Conservation (phyloP, 768 basidiomycete genomes). For the Paxillus involutus region DNA sequence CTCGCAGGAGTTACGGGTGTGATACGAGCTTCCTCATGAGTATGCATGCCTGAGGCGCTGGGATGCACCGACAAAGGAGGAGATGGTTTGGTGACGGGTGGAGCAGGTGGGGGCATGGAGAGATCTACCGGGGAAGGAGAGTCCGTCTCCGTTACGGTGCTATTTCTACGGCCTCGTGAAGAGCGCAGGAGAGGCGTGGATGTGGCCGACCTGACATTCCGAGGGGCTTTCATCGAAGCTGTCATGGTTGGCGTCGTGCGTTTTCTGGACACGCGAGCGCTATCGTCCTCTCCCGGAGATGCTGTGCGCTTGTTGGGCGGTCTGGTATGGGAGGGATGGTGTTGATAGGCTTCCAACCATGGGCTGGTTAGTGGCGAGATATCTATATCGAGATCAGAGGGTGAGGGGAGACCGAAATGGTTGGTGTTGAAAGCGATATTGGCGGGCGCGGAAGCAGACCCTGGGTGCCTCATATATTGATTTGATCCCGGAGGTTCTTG, state of each 20-base stretch:
- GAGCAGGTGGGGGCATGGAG: constrained; percentile 84
- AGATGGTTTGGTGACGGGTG: constrained; percentile 33
- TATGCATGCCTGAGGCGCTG: constrained; percentile 2
- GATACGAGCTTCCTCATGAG: constrained; percentile 34
- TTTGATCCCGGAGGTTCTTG: constrained; percentile 28
- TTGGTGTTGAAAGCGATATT: constrained; percentile 63
- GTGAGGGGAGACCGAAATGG: constrained; percentile 40
- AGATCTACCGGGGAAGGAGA: constrained; percentile 88
- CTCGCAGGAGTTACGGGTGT: constrained; percentile 88
- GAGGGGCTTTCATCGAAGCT: constrained; percentile 22
- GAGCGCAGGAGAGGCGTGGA: constrained; percentile 60
- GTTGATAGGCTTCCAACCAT: constrained; percentile 67
- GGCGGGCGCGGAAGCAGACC: constrained; percentile 66
- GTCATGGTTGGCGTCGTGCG: constrained; percentile 44
- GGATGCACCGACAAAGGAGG: constrained; percentile 10
- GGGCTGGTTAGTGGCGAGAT: constrained; percentile 81
- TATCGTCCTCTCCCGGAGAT: constrained; percentile 58
- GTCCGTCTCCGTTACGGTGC: constrained; percentile 46
- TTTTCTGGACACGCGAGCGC: constrained; percentile 46
- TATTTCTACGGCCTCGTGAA: constrained; percentile 42
- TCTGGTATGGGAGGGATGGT: constrained; percentile 26
- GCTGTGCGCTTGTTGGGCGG: constrained; percentile 51
- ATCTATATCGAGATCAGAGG: constrained; percentile 64
- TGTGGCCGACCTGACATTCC: constrained; percentile 47
- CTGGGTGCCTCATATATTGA: constrained; percentile 36